phyloP scores from a whole-genome alignment of 331 rosid species.

The Ulmus americana region DNA sequence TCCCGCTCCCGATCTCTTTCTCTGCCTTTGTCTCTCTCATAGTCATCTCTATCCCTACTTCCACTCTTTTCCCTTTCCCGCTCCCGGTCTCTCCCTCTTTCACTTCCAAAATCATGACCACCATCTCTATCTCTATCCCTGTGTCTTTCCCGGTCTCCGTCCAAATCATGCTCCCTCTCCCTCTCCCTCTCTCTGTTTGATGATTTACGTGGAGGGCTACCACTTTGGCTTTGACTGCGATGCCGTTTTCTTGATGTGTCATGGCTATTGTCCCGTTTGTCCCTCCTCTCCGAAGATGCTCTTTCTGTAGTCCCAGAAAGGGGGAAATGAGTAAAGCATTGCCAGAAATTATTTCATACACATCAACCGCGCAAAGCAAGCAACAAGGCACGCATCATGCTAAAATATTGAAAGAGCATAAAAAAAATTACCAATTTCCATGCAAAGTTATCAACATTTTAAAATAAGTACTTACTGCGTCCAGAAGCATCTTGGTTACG shows the following conservation, averaged over 20 bases:
- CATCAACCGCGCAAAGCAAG: not conserved
- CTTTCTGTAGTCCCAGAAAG: slow-evolving; percentile 37
- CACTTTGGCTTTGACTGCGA: slow-evolving; percentile 61
- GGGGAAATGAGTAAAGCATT: not conserved
- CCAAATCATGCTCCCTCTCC: slow-evolving; percentile 62
- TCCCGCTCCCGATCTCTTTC: slow-evolving; percentile 42
- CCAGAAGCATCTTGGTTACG: slow-evolving; percentile 62
- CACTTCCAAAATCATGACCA: slow-evolving; percentile 43
- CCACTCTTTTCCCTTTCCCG: slow-evolving; percentile 77
- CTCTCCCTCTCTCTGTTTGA: slow-evolving; percentile 66
- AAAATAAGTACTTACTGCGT: slow-evolving; percentile 55
- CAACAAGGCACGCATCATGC: not conserved
- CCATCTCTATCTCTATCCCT: slow-evolving; percentile 47
- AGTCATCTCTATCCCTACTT: slow-evolving; percentile 85
- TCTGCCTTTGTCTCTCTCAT: slow-evolving; percentile 57
- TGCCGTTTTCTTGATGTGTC: slow-evolving; percentile 69
- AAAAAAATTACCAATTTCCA: not conserved
- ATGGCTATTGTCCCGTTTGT: slow-evolving; percentile 45
- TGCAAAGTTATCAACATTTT: not conserved
- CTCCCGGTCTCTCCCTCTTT: slow-evolving; percentile 60
- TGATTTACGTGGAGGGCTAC: slow-evolving; percentile 59
- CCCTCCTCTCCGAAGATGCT: slow-evolving; percentile 62
- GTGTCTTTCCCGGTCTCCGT: slow-evolving; percentile 59
- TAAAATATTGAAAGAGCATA: not conserved
- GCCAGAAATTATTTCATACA: not conserved